Evolutionary conservation across 495 filamentous ascomycete species (phyloP).

Genomic region (Ascodesmis nigricans): DNA sequence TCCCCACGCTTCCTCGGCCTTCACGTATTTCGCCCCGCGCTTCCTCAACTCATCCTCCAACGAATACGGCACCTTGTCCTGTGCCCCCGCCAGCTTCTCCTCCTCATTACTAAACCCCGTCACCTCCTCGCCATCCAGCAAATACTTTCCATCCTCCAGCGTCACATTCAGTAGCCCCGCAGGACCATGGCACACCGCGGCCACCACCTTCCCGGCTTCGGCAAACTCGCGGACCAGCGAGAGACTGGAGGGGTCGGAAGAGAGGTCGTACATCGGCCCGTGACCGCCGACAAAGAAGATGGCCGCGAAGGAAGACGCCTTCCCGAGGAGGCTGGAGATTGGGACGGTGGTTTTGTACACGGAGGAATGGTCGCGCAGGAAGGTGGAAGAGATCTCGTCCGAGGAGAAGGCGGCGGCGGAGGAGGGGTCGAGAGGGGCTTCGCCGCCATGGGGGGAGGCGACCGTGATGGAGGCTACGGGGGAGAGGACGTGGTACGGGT

Average conservation of each 20-base stretch:
- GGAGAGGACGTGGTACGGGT: conserved; percentile 39
- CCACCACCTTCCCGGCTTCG: conserved; percentile 35
- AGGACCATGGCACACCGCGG: conserved; percentile 50
- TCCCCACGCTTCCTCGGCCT: conserved; percentile 35
- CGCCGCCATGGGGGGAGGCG: conserved; percentile 46
- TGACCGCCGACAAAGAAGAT: conserved; percentile 57
- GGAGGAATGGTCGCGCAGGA: conserved; percentile 30
- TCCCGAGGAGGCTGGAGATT: conserved; percentile 30
- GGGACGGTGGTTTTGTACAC: conserved; percentile 43
- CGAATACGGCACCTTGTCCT: conserved; percentile 36
- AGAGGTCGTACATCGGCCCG: conserved; percentile 58
- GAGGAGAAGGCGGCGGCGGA: conserved; percentile 39
- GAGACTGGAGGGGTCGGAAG: conserved; percentile 29
- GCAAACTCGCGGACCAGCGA: conserved; percentile 39
- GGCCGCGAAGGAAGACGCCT: conserved; percentile 39
- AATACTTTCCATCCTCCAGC: conserved; percentile 27
- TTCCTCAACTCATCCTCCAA: conserved; percentile 37
- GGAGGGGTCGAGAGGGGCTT: conserved; percentile 40
- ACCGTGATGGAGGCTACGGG: conserved; percentile 34
- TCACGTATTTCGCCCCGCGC: conserved; percentile 34
- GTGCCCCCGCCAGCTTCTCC: conserved; percentile 33
- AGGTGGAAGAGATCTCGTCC: conserved; percentile 31
- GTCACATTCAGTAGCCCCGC: conserved; percentile 37
- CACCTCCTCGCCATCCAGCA: conserved; percentile 34
- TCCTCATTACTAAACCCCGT: conserved; percentile 50